Evolutionary conservation across 2,329 filamentous ascomycete genomes (phyloP).

Genomic region (Neopestalotiopsis rosae): DNA sequence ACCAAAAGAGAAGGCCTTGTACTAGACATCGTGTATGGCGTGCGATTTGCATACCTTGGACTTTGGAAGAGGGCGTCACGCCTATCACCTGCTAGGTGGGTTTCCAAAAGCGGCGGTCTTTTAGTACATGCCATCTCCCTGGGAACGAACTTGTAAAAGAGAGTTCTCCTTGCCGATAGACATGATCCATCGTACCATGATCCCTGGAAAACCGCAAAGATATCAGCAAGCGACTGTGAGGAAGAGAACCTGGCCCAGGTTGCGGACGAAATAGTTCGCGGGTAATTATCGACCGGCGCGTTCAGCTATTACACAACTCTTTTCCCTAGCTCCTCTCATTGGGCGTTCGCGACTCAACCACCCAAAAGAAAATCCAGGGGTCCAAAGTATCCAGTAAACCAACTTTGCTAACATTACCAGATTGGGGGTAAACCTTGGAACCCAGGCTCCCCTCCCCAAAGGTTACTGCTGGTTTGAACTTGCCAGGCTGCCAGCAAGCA

Average conservation of each 20-base stretch:
- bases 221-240: background rate
- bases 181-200: background rate
- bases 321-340: constrained; percentile 3
- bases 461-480: too few species aligned
- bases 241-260: background rate
- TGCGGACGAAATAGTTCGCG: background rate
- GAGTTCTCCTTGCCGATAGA: background rate
- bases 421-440: background rate
- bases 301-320: background rate
- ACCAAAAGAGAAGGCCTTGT: constrained; percentile 12
- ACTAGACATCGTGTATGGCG: background rate
- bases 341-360: constrained; percentile 9
- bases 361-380: background rate
- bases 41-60: background rate
- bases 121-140: background rate
- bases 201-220: background rate
- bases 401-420: too few species aligned
- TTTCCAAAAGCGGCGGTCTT: background rate
- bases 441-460: background rate
- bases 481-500: background rate
- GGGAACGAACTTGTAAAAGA: background rate
- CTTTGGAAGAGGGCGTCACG: background rate
- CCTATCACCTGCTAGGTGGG: background rate
- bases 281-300: constrained; percentile 15
- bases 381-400: background rate